Conservation (phyloP, 345 rosid genomes). For the Salix exigua region DNA sequence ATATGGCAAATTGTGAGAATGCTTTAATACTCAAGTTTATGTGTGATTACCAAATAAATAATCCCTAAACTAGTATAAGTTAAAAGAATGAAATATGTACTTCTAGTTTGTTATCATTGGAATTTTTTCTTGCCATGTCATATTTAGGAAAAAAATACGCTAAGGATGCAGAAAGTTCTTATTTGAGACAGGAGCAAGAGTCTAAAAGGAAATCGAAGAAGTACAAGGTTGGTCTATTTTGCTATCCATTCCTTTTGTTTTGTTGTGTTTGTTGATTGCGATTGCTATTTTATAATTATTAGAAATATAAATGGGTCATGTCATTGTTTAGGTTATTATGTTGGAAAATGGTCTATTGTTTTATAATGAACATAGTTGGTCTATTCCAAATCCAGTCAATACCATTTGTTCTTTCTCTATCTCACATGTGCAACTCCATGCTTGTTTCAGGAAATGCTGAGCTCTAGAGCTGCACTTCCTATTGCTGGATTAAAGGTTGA, state of each 20-base stretch:
- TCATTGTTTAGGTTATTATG: too few relatives aligned
- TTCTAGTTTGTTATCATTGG: slow-evolving; percentile 2
- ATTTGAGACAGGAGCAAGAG: slow-evolving; percentile 56
- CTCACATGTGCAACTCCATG: background rate
- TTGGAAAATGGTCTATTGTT: too few relatives aligned
- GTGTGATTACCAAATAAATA: background rate
- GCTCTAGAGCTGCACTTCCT: slow-evolving; percentile 68
- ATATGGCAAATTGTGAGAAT: background rate
- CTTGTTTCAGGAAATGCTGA: slow-evolving; percentile 57
- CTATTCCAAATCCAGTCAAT: too few relatives aligned
- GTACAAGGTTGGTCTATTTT: slow-evolving; percentile 54
- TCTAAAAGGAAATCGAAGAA: slow-evolving; percentile 50
- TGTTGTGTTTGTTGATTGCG: background rate
- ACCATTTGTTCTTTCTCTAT: background rate
- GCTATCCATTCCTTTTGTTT: background rate
- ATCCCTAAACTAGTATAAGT: background rate
- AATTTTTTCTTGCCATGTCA: background rate
- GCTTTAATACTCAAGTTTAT: background rate
- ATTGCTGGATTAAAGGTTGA: slow-evolving; percentile 62
- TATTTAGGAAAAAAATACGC: slow-evolving; percentile 33
- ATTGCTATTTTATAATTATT: too few relatives aligned
- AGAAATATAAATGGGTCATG: too few relatives aligned
- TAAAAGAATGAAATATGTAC: background rate
- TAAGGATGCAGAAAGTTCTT: slow-evolving; percentile 50
- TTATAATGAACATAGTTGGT: too few relatives aligned